Evolutionary conservation across 208 protist species (phyloP).

Genomic region (Wallacemonas collosoma): DNA sequence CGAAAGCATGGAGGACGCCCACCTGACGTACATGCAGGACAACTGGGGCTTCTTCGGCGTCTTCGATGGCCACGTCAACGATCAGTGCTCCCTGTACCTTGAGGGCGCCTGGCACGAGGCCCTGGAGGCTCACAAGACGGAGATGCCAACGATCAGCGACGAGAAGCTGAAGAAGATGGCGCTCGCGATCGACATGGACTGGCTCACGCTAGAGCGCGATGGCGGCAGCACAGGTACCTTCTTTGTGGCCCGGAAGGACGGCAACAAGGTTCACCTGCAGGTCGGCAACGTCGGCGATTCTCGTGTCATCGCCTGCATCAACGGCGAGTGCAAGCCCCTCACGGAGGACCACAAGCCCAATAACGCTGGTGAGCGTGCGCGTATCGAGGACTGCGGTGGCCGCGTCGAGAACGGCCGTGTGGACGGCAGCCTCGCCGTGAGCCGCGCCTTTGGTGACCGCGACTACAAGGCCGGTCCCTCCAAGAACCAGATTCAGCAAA

Average conservation of each 20-base stretch:
- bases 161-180: conserved; percentile 82
- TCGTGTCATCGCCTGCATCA: conserved; percentile 85
- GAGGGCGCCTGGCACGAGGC: conserved; percentile 70
- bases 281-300: conserved; percentile 94
- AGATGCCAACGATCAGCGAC: conserved; percentile 76
- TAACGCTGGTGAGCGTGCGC: conserved; percentile 78
- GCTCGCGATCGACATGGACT: conserved; percentile 84
- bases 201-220: conserved; percentile 67
- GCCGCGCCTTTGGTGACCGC: conserved; percentile 93
- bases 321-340: conserved; percentile 82
- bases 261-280: conserved; percentile 77
- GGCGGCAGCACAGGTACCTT: conserved; percentile 91
- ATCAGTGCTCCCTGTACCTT: conserved; percentile 83
- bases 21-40: conserved; percentile 76
- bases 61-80: conserved; percentile 91
- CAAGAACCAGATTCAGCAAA: conserved; percentile 76
- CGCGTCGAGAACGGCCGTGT: conserved; percentile 93
- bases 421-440: conserved; percentile 93
- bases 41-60: conserved; percentile 92
- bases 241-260: conserved; percentile 78
- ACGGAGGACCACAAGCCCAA: conserved; percentile 95
- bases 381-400: conserved; percentile 91
- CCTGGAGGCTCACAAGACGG: conserved; percentile 61
- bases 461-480: conserved; percentile 89
- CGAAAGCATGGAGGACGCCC: conserved; percentile 91